These are phyloP conservation scores for Hypomyces perniciosus DNA, from an alignment of 2,329 filamentous ascomycete genomes.

Conservation along the genomic window DNA sequence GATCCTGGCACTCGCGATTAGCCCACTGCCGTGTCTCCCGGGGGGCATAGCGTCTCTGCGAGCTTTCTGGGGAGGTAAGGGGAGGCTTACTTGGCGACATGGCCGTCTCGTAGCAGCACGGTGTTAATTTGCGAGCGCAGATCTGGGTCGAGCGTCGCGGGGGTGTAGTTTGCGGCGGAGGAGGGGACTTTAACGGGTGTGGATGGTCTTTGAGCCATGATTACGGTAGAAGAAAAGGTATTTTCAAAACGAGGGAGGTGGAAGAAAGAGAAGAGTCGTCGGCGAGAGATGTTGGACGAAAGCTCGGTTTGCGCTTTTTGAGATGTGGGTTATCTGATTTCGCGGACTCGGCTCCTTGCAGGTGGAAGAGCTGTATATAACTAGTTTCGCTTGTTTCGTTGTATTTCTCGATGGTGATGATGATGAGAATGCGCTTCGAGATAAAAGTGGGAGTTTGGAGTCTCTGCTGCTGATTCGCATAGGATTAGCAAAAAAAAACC, in stretches of 20 bases:
- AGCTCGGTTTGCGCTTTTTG: neutral
- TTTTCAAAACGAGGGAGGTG: neutral
- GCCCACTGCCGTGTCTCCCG: too few relatives aligned
- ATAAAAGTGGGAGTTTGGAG: too few relatives aligned
- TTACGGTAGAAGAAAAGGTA: slow-evolving; percentile 5
- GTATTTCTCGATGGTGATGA: too few relatives aligned
- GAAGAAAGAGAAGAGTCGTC: neutral
- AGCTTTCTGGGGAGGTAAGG: neutral
- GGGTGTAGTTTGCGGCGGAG: slow-evolving; percentile 53
- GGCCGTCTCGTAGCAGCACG: slow-evolving; percentile 51
- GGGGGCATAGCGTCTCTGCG: neutral
- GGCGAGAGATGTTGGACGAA: neutral
- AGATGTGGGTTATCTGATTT: too few relatives aligned
- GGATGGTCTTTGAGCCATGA: slow-evolving; percentile 42
- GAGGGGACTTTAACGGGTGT: slow-evolving; percentile 57
- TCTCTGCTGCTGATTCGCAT: too few relatives aligned
- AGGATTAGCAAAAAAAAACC: too few relatives aligned
- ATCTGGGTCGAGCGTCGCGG: slow-evolving; percentile 56
- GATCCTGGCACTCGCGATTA: slow-evolving; percentile 38
- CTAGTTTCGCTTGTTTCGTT: neutral
- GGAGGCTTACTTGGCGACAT: slow-evolving; percentile 49
- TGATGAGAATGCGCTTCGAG: too few relatives aligned
- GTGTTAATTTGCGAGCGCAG: slow-evolving; percentile 58
- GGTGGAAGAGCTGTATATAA: too few relatives aligned
- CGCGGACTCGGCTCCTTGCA: too few relatives aligned